phyloP scores from a whole-genome alignment of 2,329 filamentous ascomycete genomes.

The Botrytis fragariae region DNA sequence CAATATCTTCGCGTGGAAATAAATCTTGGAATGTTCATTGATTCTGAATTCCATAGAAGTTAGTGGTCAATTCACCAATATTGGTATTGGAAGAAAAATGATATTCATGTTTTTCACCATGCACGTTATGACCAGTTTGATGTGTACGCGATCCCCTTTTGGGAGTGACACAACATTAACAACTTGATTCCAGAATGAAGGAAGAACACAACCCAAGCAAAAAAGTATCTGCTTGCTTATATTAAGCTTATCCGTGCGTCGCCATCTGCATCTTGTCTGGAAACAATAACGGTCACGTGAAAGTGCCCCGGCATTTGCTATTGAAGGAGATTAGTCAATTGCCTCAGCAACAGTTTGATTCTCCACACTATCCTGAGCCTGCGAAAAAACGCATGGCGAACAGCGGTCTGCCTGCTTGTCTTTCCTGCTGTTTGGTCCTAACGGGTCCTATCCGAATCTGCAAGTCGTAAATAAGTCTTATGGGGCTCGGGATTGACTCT shows the following conservation, averaged over 20 bases:
- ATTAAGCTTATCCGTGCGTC: constrained; percentile 20
- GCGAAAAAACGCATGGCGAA: constrained; percentile 18
- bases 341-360: constrained; percentile 17
- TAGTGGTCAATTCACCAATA: not conserved
- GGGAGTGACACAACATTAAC: constrained; percentile 21
- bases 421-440: constrained; percentile 1
- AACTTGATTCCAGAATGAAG: constrained; percentile 11
- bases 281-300: constrained; percentile 9
- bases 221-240: constrained; percentile 19
- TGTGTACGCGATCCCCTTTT: constrained; percentile 13
- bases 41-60: not conserved
- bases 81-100: not conserved
- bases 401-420: constrained; percentile 20
- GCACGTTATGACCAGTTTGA: not conserved
- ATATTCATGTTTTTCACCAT: not conserved
- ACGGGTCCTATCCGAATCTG: constrained; percentile 20
- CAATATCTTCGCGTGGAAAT: not conserved
- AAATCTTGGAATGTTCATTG: not conserved
- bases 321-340: constrained; percentile 10
- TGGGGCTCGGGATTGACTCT: constrained; percentile 15
- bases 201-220: not conserved
- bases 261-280: not conserved
- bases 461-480: constrained; percentile 13
- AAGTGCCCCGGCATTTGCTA: not conserved
- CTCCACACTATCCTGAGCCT: not conserved